phyloP scores from a whole-genome alignment of 1,284 basidiomycete species.

The Irpex sp. region DNA sequence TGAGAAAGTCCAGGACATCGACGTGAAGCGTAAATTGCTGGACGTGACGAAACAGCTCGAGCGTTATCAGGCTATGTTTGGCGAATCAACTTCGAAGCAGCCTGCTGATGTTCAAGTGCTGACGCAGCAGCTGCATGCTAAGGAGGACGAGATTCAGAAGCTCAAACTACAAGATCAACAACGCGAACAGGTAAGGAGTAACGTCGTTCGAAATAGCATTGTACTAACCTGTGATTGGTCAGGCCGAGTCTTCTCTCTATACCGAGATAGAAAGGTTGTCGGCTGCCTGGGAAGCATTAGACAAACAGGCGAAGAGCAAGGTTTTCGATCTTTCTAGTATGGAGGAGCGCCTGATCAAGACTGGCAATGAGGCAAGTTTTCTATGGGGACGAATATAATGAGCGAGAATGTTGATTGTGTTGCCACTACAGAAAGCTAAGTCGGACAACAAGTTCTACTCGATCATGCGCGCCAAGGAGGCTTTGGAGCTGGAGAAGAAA shows the following conservation, averaged over 20 bases:
- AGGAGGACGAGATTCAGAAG: slow-evolving; percentile 59
- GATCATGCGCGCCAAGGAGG: slow-evolving; percentile 88
- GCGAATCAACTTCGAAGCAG: slow-evolving; percentile 42
- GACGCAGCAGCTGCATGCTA: slow-evolving; percentile 51
- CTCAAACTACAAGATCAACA: slow-evolving; percentile 56
- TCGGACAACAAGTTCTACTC: slow-evolving; percentile 94
- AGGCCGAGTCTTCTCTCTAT: slow-evolving; percentile 79
- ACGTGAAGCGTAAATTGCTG: slow-evolving; percentile 49
- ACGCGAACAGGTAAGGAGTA: slow-evolving; percentile 42
- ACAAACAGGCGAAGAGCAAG: slow-evolving; percentile 81
- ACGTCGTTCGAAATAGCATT: neutral
- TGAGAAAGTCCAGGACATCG: slow-evolving; percentile 54
- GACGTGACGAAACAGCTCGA: slow-evolving; percentile 46
- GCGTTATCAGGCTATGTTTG: slow-evolving; percentile 62
- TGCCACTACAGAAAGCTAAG: slow-evolving; percentile 69
- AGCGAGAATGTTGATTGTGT: slow-evolving; percentile 4
- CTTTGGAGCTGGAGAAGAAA: slow-evolving; percentile 75
- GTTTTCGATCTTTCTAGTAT: slow-evolving; percentile 75
- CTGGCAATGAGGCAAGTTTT: slow-evolving; percentile 56
- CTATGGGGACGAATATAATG: neutral
- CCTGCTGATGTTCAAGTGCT: slow-evolving; percentile 50
- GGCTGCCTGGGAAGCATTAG: slow-evolving; percentile 84
- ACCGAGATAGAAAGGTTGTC: slow-evolving; percentile 86
- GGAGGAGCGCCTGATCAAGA: slow-evolving; percentile 74
- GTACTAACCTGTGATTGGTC: neutral